phyloP scores from a whole-genome alignment of 805 yeast species.

The Saturnispora galanensis region DNA sequence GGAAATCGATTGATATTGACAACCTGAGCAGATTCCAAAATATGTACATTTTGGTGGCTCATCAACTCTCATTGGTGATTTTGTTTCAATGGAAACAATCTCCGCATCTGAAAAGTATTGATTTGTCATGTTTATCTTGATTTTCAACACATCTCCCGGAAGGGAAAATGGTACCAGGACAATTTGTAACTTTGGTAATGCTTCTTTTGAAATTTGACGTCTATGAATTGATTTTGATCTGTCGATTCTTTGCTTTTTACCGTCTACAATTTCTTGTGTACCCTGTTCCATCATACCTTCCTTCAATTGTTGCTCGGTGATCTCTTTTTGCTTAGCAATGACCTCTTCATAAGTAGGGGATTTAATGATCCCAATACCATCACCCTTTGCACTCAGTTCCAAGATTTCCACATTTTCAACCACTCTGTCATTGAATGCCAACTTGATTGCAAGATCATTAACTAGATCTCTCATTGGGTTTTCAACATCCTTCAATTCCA shows the following conservation, averaged over 20 bases:
- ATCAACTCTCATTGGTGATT: slow-evolving; percentile 38
- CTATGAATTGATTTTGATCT: slow-evolving; percentile 7
- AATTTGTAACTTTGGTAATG: slow-evolving; percentile 35
- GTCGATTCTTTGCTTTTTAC: slow-evolving; percentile 5
- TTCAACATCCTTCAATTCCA: slow-evolving; percentile 37
- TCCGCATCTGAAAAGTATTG: slow-evolving; percentile 70
- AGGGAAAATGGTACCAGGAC: slow-evolving; percentile 78
- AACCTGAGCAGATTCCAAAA: slow-evolving; percentile 90
- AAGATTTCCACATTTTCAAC: slow-evolving; percentile 50
- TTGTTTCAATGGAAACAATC: slow-evolving; percentile 29
- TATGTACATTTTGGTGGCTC: slow-evolving; percentile 55
- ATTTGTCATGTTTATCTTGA: slow-evolving; percentile 70
- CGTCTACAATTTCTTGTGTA: slow-evolving; percentile 6
- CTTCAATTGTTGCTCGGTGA: slow-evolving; percentile 9
- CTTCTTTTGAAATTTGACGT: slow-evolving; percentile 8
- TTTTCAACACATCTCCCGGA: slow-evolving; percentile 71
- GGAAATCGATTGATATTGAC: slow-evolving; percentile 77
- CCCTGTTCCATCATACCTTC: slow-evolving; percentile 4
- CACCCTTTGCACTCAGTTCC: slow-evolving; percentile 69
- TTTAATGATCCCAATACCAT: slow-evolving; percentile 65
- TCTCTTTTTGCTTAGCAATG: slow-evolving; percentile 12
- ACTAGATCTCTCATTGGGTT: slow-evolving; percentile 62
- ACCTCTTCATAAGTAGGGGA: slow-evolving; percentile 39
- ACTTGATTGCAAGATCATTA: slow-evolving; percentile 42
- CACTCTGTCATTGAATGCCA: slow-evolving; percentile 43